A percentile compares a stretch with the other conserved stretches of the same genome.
These are phyloP conservation scores for Lunularia cruciata DNA, from an alignment of 225 moss, liverwort and hornwort species.

Conservation along the genomic window DNA sequence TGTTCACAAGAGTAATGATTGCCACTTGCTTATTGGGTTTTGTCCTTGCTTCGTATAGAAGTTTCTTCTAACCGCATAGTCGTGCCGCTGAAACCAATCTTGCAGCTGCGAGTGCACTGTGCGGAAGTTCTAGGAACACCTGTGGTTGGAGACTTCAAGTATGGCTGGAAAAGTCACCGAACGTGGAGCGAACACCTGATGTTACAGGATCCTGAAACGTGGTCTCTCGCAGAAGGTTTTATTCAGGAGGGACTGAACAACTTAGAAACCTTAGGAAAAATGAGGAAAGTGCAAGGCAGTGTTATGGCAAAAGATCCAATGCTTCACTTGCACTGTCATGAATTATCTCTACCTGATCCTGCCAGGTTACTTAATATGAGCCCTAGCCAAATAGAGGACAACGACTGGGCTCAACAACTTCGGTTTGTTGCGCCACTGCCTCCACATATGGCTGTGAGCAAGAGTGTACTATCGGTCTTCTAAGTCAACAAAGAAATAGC, in stretches of 20 bases:
- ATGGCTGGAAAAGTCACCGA: constrained; percentile 71
- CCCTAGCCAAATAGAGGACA: not conserved
- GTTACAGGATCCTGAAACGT: constrained; percentile 10
- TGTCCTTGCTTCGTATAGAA: too few relatives aligned
- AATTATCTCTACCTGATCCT: constrained; percentile 62
- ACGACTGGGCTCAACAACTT: constrained; percentile 16
- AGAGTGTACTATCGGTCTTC: constrained; percentile 22
- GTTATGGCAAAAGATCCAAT: constrained; percentile 49
- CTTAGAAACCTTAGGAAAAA: not conserved
- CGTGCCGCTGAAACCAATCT: not conserved
- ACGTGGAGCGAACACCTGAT: constrained; percentile 52
- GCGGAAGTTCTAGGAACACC: constrained; percentile 90
- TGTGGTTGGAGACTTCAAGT: constrained; percentile 82
- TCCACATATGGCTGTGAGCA: constrained; percentile 74
- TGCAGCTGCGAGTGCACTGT: constrained; percentile 89
- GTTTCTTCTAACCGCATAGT: too few relatives aligned
- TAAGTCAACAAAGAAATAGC: too few relatives aligned
- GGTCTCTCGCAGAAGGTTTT: constrained; percentile 5
- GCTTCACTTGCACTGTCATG: constrained; percentile 81
- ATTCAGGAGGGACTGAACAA: constrained; percentile 6
- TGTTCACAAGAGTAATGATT: not conserved
- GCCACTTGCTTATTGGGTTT: too few relatives aligned
- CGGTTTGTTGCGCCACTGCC: constrained; percentile 69
- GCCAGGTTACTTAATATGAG: constrained; percentile 39
- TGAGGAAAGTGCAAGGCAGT: constrained; percentile 42